Base-by-base conservation (phyloP, 768 basidiomycete genomes). In the Suillus cothurnatus region DNA sequence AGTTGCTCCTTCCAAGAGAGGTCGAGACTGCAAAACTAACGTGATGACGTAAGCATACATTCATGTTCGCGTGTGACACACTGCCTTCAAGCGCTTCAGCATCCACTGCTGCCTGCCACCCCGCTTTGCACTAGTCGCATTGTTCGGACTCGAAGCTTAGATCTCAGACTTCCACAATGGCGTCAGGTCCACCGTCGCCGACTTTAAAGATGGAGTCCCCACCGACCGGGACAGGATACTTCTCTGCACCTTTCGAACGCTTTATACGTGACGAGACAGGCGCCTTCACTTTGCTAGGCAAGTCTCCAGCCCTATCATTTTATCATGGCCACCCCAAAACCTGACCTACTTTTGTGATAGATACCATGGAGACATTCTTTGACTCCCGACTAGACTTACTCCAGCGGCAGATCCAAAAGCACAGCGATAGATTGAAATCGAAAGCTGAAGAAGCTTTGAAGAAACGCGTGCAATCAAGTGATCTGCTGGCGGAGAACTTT, bases 341-440 rank as follows among this genome's bases (percentile, higher is more conserved):
- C 34, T 62, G 12, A 58, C 21, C n/a, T 43, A 8, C 26, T 31
- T 23, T 6, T 7, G 7, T 12, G 15, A 55, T 71, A 96, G 95
- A 97, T 77, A 97, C 95, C 11, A 81, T 95, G 75, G 95, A 97
- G 78, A 97, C 95, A 0, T 97, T 91, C 73, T 97, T 95, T 74
- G 95, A 98, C 79, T 94, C 95, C 1, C 90, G 92, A 74, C 81
- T 93, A 67, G 92, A 93, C 74, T 82, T 94, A 19, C 77, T 93
- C 4, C 92, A 97, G 75, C 88, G 95, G 49, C 88, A 88, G 64
- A 84, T 97, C 34, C 91, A 93, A 76, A 95, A 91, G 64, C 94
- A 95, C 72, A 88, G 92, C 69, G 92, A 95, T 66, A 83, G 86
- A 56, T 82, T 97, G 62, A 95, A 93, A 81, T 79, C 85, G 74